phyloP scores from a whole-genome alignment of 2,329 filamentous ascomycete genomes.

The Stachybotrys echinatus region DNA sequence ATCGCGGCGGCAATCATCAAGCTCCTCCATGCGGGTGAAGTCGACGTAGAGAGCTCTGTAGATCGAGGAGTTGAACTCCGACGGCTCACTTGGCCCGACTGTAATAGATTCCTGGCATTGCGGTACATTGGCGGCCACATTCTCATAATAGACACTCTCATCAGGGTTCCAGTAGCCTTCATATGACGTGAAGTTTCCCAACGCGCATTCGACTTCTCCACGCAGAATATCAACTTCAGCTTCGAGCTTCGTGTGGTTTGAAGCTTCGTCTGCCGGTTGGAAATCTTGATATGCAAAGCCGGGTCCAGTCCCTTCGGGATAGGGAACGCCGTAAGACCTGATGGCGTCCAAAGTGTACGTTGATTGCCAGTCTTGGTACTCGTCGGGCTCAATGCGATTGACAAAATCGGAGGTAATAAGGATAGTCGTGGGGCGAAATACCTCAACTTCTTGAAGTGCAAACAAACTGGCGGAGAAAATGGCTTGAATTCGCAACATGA shows the following conservation, averaged over 20 bases:
- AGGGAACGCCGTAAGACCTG: background rate
- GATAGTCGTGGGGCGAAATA: too few species aligned
- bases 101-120: too few species aligned
- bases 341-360: background rate
- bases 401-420: background rate
- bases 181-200: background rate
- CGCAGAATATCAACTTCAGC: background rate
- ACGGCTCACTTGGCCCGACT: too few species aligned
- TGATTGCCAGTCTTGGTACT: background rate
- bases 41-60: too few species aligned
- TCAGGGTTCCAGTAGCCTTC: background rate
- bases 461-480: background rate
- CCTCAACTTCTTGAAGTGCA: background rate
- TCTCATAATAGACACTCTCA: too few species aligned
- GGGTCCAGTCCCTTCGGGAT: background rate
- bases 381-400: background rate
- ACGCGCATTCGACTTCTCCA: background rate
- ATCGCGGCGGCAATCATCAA: too few species aligned
- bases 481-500: background rate
- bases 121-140: too few species aligned
- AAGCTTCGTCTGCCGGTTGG: background rate
- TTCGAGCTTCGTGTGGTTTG: background rate
- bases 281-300: background rate
- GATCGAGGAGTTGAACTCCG: too few species aligned
- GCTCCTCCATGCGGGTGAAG: too few species aligned